Evolutionary conservation across 139 green algal genomes (phyloP).

Genomic region (Tetradesmus lagerheimii): DNA sequence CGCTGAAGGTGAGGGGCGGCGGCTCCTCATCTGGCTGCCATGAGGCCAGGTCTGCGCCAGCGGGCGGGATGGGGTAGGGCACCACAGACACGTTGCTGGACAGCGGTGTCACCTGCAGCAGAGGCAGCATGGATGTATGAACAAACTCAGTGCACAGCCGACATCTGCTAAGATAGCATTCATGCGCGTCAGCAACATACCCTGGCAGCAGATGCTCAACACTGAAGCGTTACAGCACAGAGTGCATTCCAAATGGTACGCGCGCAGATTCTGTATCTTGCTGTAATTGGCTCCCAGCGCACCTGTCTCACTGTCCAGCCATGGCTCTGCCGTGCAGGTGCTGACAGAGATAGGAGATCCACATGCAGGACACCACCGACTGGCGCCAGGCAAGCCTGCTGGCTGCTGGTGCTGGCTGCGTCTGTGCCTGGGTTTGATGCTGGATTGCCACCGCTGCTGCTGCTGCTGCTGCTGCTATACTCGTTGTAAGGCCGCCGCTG

Average conservation of each 20-base stretch:
- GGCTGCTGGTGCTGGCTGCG: no score
- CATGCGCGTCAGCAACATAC: neutral
- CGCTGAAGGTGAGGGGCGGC: conserved; percentile 70
- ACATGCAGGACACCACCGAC: conserved; percentile 61
- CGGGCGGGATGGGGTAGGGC: conserved; percentile 81
- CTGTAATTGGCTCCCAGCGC: neutral
- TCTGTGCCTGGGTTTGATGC: neutral
- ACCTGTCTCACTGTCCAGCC: conserved; percentile 61
- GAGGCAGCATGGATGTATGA: neutral
- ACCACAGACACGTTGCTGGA: conserved; percentile 58
- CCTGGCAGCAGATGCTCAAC: neutral
- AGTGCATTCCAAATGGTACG: no score
- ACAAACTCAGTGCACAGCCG: neutral
- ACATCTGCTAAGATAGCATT: no score
- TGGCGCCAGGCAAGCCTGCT: conserved; percentile 16
- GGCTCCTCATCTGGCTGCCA: conserved; percentile 70
- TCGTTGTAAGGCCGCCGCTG: neutral
- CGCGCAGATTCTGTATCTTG: neutral
- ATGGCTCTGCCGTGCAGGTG: conserved; percentile 61
- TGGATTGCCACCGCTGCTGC: neutral
- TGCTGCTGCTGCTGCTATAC: neutral
- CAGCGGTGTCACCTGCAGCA: conserved; percentile 58
- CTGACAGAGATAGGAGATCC: conserved; percentile 66
- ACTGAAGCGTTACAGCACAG: neutral
- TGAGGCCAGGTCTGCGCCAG: conserved; percentile 71